Base-by-base conservation (phyloP, 371 early-diverging fungal genomes). In the Nematocida parisii region DNA sequence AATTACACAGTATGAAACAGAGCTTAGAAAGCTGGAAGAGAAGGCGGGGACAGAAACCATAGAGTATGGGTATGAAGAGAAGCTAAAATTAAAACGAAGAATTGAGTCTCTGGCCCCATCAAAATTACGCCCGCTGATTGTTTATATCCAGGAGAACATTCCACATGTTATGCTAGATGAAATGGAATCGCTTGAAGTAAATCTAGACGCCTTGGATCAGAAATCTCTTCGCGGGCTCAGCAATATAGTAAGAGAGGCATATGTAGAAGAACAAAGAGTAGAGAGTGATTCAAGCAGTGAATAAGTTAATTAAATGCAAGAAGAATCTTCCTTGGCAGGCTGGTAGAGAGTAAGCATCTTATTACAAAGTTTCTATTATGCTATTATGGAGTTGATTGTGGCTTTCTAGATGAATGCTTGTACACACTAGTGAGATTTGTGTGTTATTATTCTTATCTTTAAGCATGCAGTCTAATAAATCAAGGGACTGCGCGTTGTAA, bases 21-120 rank as follows among this genome's bases (percentile, higher is more conserved):
- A 87, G 74, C 40, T 85, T 42, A 66, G 80, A 44, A 54, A 60
- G 40, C 77, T 86, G 24, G 84, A 86, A 66, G 61, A 66, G 18
- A 84, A 74, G 62, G n/a, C 55, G 2, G 55, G 60, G 5, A 22
- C 64, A 11, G 40, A 9, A 13, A 6, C 57, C 4, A 6, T 56
- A 27, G 66, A 46, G 20, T 77, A 57, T 60, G 71, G 70, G 42
- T 77, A 77, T 27, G 80, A 77, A 3, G 80, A 77, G 42, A 77
- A 77, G 46, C 54, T 75, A 20, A 56, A 57, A 45, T 45, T 77
- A 6, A 77, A 77, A 52, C 54, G 39, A 50, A 27, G 71, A 45
- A 24, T 77, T 5, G 80, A 77, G 22, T 22, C 80, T n/a, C 47
- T 77, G 42, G 20, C 80, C n/a, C 27, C 33, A 22, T 40, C 74